These are phyloP conservation scores for Solanum bulbocastanum DNA, from an alignment of 257 asterid genomes.

Conservation along the genomic window DNA sequence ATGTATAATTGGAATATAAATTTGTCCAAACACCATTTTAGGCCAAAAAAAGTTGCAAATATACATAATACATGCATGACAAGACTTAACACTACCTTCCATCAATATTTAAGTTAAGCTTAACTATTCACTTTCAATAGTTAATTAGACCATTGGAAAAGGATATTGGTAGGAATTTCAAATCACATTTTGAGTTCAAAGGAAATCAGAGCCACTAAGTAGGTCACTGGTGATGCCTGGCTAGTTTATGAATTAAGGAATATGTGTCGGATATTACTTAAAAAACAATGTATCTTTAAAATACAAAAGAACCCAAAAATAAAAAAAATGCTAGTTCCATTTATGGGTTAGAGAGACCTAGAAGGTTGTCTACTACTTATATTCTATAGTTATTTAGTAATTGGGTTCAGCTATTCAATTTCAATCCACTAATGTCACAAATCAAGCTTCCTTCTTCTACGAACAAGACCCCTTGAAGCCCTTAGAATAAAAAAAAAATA, in stretches of 20 bases:
- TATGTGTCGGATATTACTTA: too few relatives aligned
- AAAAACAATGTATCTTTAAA: too few relatives aligned
- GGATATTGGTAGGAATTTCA: background rate
- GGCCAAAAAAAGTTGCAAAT: background rate
- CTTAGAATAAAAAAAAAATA: background rate
- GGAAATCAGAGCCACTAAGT: background rate
- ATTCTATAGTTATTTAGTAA: background rate
- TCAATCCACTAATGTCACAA: background rate
- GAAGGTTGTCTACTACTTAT: background rate
- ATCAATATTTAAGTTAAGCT: too few relatives aligned
- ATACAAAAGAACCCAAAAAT: background rate
- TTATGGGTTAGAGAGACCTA: too few relatives aligned
- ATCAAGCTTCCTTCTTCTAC: background rate
- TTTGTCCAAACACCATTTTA: background rate
- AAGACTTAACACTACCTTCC: too few relatives aligned
- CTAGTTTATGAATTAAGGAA: background rate
- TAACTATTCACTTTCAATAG: background rate
- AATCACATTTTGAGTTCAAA: background rate
- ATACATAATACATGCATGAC: too few relatives aligned
- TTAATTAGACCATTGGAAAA: background rate
- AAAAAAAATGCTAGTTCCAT: background rate
- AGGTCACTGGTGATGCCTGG: background rate
- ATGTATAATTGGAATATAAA: too few relatives aligned
- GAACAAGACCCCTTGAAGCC: background rate
- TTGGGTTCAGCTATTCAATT: background rate